Evolutionary conservation across 2,329 filamentous ascomycete species (phyloP).

Genomic region (Calonectria naviculata): DNA sequence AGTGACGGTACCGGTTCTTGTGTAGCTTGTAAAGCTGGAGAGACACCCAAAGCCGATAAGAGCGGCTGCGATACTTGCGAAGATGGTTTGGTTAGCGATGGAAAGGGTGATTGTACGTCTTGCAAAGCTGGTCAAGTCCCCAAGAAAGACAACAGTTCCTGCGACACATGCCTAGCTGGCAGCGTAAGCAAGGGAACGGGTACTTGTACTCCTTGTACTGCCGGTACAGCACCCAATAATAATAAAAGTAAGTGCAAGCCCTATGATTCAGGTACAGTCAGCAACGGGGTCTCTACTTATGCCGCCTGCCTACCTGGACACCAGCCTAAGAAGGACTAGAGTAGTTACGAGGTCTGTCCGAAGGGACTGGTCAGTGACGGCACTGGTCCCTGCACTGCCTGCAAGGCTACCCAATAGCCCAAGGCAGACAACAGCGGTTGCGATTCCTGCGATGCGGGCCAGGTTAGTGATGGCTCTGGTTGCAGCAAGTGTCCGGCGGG

Average conservation of each 20-base stretch:
- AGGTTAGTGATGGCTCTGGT: not conserved
- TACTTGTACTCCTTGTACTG: not conserved
- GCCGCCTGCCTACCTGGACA: not conserved
- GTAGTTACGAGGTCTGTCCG: not conserved
- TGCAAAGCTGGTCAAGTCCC: not conserved
- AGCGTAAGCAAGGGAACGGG: not conserved
- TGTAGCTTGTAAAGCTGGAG: not conserved
- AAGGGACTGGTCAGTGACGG: not conserved
- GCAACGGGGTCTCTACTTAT: not conserved
- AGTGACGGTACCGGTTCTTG: not conserved
- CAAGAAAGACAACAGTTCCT: not conserved
- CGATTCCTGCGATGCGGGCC: not conserved
- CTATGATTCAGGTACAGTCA: not conserved
- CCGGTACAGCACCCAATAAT: not conserved
- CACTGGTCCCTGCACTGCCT: not conserved
- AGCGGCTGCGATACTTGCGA: not conserved
- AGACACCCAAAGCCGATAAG: not conserved
- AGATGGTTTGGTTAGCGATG: not conserved
- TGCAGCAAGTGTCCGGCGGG: not conserved
- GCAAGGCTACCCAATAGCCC: not conserved
- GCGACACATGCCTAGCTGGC: not conserved
- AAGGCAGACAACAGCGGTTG: not conserved
- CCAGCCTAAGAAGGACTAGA: not conserved
- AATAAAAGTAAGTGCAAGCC: not conserved
- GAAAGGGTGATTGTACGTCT: not conserved